Conservation (phyloP, 176 grass and related monocot species). For the Raddia distichophylla region DNA sequence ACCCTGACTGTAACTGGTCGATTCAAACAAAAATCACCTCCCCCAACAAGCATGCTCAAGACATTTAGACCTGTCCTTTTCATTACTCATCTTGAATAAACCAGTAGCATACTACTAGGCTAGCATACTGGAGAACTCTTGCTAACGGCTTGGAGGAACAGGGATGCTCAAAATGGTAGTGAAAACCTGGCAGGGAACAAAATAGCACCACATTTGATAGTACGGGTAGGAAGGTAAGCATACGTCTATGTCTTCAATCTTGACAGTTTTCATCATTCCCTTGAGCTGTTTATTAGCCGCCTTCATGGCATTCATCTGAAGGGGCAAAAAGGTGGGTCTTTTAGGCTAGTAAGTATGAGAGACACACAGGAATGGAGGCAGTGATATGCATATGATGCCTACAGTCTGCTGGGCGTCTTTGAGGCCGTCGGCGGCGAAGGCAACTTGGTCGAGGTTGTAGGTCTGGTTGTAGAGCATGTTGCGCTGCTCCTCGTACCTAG, state of each 20-base stretch:
- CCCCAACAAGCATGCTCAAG: neutral
- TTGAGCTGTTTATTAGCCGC: slow-evolving; percentile 94
- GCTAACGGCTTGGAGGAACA: neutral
- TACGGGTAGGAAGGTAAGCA: slow-evolving; percentile 3
- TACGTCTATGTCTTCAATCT: slow-evolving; percentile 96
- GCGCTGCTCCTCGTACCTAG: slow-evolving; percentile 90
- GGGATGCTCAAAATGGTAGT: neutral
- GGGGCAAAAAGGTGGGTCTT: neutral
- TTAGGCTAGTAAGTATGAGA: neutral
- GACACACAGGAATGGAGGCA: neutral
- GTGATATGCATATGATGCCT: neutral
- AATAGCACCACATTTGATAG: neutral
- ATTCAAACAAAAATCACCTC: neutral
- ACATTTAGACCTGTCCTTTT: neutral
- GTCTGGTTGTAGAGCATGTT: slow-evolving; percentile 96
- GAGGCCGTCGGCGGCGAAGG: slow-evolving; percentile 84
- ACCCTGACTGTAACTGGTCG: neutral
- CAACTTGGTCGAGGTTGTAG: slow-evolving; percentile 95
- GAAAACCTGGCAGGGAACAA: neutral
- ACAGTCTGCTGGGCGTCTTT: slow-evolving; percentile 97
- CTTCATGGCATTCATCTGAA: slow-evolving; percentile 87
- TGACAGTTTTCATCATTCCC: slow-evolving; percentile 96
- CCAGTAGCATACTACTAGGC: neutral
- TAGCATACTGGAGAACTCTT: neutral
- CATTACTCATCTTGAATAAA: neutral